Conservation (phyloP, 441 rosid species). For the Adansonia madagascariensis region DNA sequence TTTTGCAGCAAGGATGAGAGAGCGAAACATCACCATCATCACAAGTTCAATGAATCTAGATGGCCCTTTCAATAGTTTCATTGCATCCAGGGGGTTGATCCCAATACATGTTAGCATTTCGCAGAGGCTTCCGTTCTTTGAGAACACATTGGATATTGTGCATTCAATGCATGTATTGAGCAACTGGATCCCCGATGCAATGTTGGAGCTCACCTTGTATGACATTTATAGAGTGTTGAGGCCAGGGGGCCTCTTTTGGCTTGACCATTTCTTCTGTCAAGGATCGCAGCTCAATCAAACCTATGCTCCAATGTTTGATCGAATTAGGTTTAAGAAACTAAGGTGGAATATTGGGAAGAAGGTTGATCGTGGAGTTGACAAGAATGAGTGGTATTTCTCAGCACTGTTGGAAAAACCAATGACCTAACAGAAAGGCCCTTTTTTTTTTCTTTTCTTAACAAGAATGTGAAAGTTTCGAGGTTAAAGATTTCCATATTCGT, state of each 20-base stretch:
- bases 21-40: conserved; percentile 51
- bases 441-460: neutral
- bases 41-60: conserved; percentile 57
- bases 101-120: conserved; percentile 51
- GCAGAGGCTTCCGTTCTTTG: conserved; percentile 61
- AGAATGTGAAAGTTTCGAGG: neutral
- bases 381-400: conserved; percentile 55
- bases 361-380: conserved; percentile 40
- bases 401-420: conserved; percentile 56
- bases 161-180: conserved; percentile 59
- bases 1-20: conserved; percentile 65
- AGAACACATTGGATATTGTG: conserved; percentile 57
- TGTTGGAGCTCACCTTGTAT: conserved; percentile 50
- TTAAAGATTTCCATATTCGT: neutral
- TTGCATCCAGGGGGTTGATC: conserved; percentile 58
- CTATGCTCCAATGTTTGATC: conserved; percentile 43
- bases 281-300: conserved; percentile 54
- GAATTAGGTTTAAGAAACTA: conserved; percentile 51
- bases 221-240: conserved; percentile 57
- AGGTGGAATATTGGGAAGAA: conserved; percentile 52
- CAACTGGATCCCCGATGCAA: conserved; percentile 54
- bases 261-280: conserved; percentile 57
- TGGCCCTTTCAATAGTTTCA: conserved; percentile 61
- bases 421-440: conserved; percentile 21
- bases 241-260: conserved; percentile 63